Evolutionary conservation across 805 yeast genomes (phyloP).

Genomic region (Pichia deserticola): DNA sequence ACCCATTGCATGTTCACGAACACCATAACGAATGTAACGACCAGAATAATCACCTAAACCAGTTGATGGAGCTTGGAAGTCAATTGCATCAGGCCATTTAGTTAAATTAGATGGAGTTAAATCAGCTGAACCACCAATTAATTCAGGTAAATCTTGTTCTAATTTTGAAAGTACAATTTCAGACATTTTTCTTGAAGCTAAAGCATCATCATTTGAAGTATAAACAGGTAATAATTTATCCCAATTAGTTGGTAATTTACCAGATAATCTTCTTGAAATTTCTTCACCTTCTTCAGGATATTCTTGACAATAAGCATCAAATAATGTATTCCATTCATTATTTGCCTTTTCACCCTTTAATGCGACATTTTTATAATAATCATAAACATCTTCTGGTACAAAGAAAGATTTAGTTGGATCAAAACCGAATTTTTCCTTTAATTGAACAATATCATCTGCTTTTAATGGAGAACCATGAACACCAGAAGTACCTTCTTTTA

Average conservation of each 20-base stretch:
- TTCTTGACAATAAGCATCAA: slow-evolving; percentile 54
- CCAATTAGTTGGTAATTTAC: slow-evolving; percentile 82
- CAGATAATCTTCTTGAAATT: slow-evolving; percentile 66
- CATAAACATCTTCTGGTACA: slow-evolving; percentile 79
- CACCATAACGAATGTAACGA: slow-evolving; percentile 95
- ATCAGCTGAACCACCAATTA: slow-evolving; percentile 97
- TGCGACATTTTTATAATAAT: slow-evolving; percentile 51
- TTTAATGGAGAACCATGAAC: slow-evolving; percentile 97
- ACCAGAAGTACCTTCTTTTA: slow-evolving; percentile 73
- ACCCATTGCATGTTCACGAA: slow-evolving; percentile 99
- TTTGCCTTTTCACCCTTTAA: slow-evolving; percentile 61
- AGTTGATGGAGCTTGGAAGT: slow-evolving; percentile 84
- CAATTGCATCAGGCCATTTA: slow-evolving; percentile 73
- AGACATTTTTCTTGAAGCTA: slow-evolving; percentile 92
- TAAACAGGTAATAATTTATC: slow-evolving; percentile 68
- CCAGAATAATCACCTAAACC: slow-evolving; percentile 83
- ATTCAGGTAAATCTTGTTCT: slow-evolving; percentile 67
- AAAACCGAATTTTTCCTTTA: slow-evolving; percentile 80
- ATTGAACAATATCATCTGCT: slow-evolving; percentile 82
- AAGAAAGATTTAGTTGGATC: slow-evolving; percentile 73
- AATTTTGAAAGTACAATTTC: slow-evolving; percentile 67
- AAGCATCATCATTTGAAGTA: slow-evolving; percentile 68
- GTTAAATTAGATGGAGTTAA: slow-evolving; percentile 95
- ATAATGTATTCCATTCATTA: slow-evolving; percentile 64
- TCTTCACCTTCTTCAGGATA: slow-evolving; percentile 78